Base-by-base conservation (phyloP, 768 basidiomycete genomes). In the Leccinum pellstonianum region DNA sequence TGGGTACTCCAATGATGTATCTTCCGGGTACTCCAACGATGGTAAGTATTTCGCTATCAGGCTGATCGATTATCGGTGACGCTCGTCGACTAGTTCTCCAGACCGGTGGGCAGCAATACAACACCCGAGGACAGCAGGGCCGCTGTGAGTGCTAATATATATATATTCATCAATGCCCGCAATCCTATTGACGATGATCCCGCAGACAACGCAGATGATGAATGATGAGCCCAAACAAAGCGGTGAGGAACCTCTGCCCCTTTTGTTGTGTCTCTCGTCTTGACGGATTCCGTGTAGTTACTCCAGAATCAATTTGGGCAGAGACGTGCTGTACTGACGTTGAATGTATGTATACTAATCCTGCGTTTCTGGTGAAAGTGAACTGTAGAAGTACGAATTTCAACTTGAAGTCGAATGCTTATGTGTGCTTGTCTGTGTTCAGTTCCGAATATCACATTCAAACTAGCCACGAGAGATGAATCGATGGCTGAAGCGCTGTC, bases 151-250 rank as follows among this genome's bases (percentile, higher is more conserved):
- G 51, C 38, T 29, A 48, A 4, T n/a, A 17, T 14, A 21, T 21
- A 21, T 21, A 21, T 21, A n/a, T 43, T 14, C 23, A 8, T 50
- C 60, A 37, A 47, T 58, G 62, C 52, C 63, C 54, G 38, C 62
- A 62, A 15, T 21, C 23, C 19, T 10, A 41, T 41, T 41, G 38
- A 54, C 59, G 38, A 59, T 52, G 33, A 57, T 11, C 3, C 48
- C 50, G 21, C 27, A 91, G 91, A 87, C 71, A 70, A 93, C 72
- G 72, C 86, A 19, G 78, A 86, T 9, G 81, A 88, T 58, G 17
- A 9, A 69, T 81, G 11, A 66, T 94, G 55, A 76, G 86, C 77
- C 67, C 81, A 38, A 73, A 60, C 0, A n/a, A 33, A 52, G 19
- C 91, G 68, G 90, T 90, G 57, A 63, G 69, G 12, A 48, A 15